Evolutionary conservation across 495 filamentous ascomycete genomes (phyloP).

Genomic region (Hypomontagnella submonticulosa): DNA sequence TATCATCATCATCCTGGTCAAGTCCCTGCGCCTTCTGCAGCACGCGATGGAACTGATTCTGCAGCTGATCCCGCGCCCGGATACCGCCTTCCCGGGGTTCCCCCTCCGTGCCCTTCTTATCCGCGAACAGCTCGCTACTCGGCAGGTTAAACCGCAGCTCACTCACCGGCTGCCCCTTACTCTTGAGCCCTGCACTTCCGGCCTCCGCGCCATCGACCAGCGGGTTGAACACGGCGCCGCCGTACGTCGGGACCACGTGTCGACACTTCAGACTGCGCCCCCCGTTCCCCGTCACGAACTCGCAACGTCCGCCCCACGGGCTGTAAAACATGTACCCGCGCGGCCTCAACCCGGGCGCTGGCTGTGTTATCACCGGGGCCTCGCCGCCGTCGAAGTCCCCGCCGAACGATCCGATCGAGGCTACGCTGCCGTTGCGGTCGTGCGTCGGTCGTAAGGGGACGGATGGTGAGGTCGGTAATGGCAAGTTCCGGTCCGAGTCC

Average conservation of each 20-base stretch:
- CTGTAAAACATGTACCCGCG: slow-evolving; percentile 74
- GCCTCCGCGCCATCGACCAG: slow-evolving; percentile 51
- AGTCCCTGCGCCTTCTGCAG: slow-evolving; percentile 45
- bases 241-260: slow-evolving; percentile 66
- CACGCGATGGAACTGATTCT: slow-evolving; percentile 53
- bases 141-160: slow-evolving; percentile 92
- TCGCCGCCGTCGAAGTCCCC: slow-evolving; percentile 48
- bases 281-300: slow-evolving; percentile 78
- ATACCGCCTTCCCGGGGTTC: background rate
- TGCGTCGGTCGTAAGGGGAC: slow-evolving; percentile 40
- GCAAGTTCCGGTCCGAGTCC: slow-evolving; percentile 15
- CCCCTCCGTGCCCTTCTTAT: slow-evolving; percentile 42
- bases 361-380: slow-evolving; percentile 52
- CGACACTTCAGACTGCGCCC: slow-evolving; percentile 82
- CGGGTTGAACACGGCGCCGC: slow-evolving; percentile 53
- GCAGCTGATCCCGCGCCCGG: slow-evolving; percentile 46
- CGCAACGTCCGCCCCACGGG: slow-evolving; percentile 88
- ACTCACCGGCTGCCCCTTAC: slow-evolving; percentile 68
- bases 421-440: slow-evolving; percentile 48
- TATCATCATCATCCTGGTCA: slow-evolving; percentile 49
- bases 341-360: slow-evolving; percentile 57
- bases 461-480: slow-evolving; percentile 12
- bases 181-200: slow-evolving; percentile 41
- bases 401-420: slow-evolving; percentile 52
- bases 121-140: slow-evolving; percentile 50